Evolutionary conservation across 2,329 filamentous ascomycete species (phyloP).

Genomic region (Curvularia sp.): DNA sequence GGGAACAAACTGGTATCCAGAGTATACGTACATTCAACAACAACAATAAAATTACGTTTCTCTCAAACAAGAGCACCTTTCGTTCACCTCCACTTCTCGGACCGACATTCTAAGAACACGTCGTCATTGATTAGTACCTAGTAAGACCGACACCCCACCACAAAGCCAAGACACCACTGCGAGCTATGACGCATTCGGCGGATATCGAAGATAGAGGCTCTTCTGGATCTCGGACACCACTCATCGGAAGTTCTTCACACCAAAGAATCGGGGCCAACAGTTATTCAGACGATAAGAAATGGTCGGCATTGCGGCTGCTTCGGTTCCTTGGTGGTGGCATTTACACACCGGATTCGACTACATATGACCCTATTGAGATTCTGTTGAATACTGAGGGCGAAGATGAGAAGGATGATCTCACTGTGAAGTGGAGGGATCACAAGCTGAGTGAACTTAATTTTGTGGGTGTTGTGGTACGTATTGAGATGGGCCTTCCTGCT

Average conservation of each 20-base stretch:
- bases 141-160: constrained; percentile 5
- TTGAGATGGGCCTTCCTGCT: background rate
- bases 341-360: constrained; percentile 44
- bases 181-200: constrained; percentile 30
- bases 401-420: constrained; percentile 48
- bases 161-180: background rate
- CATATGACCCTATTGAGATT: constrained; percentile 49
- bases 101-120: constrained; percentile 3
- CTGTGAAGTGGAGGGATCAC: constrained; percentile 50
- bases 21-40: constrained; percentile 1
- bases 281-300: constrained; percentile 12
- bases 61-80: background rate
- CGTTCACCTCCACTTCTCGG: background rate
- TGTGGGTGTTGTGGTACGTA: constrained; percentile 52
- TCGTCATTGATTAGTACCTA: constrained; percentile 2
- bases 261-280: constrained; percentile 1
- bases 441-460: constrained; percentile 54
- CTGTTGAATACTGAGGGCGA: constrained; percentile 48
- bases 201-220: constrained; percentile 31
- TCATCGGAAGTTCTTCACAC: constrained; percentile 28
- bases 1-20: background rate
- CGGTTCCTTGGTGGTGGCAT: constrained; percentile 47
- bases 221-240: constrained; percentile 31
- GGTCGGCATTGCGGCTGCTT: constrained; percentile 23
- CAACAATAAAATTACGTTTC: background rate